Evolutionary conservation across 495 filamentous ascomycete species (phyloP), one percentile per base, ranked within the genome.

Genomic region (Penicillium coffeae): DNA sequence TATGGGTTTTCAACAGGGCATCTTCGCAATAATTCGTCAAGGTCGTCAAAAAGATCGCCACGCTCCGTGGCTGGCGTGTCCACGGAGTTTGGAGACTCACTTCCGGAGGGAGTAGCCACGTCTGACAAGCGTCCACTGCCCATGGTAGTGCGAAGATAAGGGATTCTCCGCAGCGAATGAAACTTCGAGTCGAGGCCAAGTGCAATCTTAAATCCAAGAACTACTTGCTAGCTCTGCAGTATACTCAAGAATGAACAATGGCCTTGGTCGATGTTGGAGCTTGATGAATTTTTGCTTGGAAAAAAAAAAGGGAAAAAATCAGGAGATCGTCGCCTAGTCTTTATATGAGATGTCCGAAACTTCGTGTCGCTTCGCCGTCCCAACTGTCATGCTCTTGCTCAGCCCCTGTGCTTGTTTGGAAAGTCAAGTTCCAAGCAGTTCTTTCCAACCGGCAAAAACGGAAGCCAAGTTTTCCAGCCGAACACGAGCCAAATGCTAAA

Each of bases 61-160:
- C 56, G 54, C 50, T 69, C 65, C 42, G 71, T 75, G 16, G 67
- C 70, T 14, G 71, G 70, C 13, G 71, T 72, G 43, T 71, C 65
- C 39, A 68, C 51, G 20, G 49, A 59, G 14, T 37, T 48, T 34
- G 69, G 69, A 34, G 69, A 70, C 6, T 59, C 58, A 45, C 56
- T 59, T 56, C 68, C 68, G 50, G 54, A 50, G 9, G 65, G 65
- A 48, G 65, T 66, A 51, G 59, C 65, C 36, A 56, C 54, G 38
- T 68, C 59, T 19, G 65, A 70, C 34, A 46, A 60, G 43, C 58
- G 64, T 47, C 55, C 63, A 47, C 61, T 66, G 18, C 64, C 62
- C 59, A 71, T 66, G 13, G 40, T 64, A 16, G 22, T 19, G 14
- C 15, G 15, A 43, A 27, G 22, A n/a, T 15, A 19, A 45, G 18